Evolutionary conservation across 495 filamentous ascomycete genomes (phyloP), one percentile per base, ranked within the genome.

Genomic region (Chaetomidium leptoderma): DNA sequence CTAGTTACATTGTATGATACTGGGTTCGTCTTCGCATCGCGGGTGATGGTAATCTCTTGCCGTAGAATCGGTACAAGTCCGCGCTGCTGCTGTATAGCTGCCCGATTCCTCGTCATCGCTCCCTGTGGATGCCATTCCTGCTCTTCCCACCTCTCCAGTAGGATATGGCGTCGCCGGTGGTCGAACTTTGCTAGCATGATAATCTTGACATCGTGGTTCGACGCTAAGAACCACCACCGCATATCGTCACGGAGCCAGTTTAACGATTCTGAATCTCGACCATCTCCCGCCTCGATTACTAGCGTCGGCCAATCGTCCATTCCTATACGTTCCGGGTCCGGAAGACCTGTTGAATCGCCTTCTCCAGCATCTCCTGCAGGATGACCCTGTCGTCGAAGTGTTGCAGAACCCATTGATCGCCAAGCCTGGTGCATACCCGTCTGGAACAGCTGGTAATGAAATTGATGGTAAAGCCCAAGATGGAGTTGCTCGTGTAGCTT

Each of bases 201-300:
- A 26, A 70, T 65, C 35, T 67, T 64, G 26, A 70, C 67, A 8
- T 63, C 33, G 26, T 69, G 68, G 23, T 63, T 32, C 23, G 69
- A 72, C 36, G 67, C 53, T 0, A 37, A 9, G 44, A 74, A 70
- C 71, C 71, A 70, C 63, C 63, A 70, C 44, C 47, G 55, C 49
- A 64, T 66, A 59, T 67, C 61, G n/a, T 56, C 37, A 16, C 56
- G 59, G 4, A 74, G 45, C 42, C 61, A 40, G 17, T 14, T 4
- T 21, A 68, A 51, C 9, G 68, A 63, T 47, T 70, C 57, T 1
- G 66, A 65, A 33, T 54, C 45, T n/a, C n/a, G n/a, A n/a, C n/a
- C n/a, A n/a, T n/a, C n/a, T 7, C 72, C 72, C 27, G 67, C 63
- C 48, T 69, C 58, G 19, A 74, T 64, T 19, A 72, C 63, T 10